phyloP scores from a whole-genome alignment of 352 stramenopile species.

The Phytophthora cactorum region DNA sequence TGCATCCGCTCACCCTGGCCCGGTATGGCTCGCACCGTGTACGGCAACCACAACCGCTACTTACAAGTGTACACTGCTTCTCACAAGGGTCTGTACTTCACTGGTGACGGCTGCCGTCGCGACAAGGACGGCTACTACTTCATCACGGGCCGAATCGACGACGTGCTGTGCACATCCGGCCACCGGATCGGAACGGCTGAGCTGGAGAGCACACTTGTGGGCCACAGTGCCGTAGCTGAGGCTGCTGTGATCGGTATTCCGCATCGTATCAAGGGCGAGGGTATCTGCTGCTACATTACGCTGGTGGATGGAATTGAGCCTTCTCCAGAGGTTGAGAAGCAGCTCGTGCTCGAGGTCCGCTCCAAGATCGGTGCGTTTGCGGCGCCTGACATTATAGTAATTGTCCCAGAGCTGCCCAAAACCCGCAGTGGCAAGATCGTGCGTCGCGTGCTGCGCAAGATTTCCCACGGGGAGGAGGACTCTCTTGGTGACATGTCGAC shows the following conservation, averaged over 20 bases:
- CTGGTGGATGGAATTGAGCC: slow-evolving; percentile 87
- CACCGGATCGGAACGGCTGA: slow-evolving; percentile 91
- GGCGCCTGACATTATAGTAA: slow-evolving; percentile 95
- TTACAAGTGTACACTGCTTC: slow-evolving; percentile 96
- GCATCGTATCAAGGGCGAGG: slow-evolving; percentile 97
- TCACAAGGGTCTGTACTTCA: slow-evolving; percentile 98
- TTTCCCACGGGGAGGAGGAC: slow-evolving; percentile 94
- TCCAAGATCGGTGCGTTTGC: slow-evolving; percentile 96
- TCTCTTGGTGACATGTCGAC: slow-evolving; percentile 97
- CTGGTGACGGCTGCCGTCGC: slow-evolving; percentile 85
- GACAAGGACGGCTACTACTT: slow-evolving; percentile 98
- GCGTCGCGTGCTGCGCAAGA: slow-evolving; percentile 98
- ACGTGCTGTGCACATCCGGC: slow-evolving; percentile 95
- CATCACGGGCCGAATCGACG: slow-evolving; percentile 98
- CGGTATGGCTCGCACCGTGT: slow-evolving; percentile 95
- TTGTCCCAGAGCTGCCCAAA: slow-evolving; percentile 94
- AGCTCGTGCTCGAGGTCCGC: slow-evolving; percentile 88
- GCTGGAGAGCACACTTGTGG: slow-evolving; percentile 92
- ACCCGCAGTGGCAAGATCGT: slow-evolving; percentile 99
- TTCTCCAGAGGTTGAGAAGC: slow-evolving; percentile 56
- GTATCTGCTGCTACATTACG: slow-evolving; percentile 96
- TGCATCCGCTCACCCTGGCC: slow-evolving; percentile 96
- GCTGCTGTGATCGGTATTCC: slow-evolving; percentile 95
- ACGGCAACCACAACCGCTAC: slow-evolving; percentile 95
- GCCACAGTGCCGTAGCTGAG: slow-evolving; percentile 93